Conservation (phyloP, 1,284 basidiomycete species). For the Abortiporus biennis region DNA sequence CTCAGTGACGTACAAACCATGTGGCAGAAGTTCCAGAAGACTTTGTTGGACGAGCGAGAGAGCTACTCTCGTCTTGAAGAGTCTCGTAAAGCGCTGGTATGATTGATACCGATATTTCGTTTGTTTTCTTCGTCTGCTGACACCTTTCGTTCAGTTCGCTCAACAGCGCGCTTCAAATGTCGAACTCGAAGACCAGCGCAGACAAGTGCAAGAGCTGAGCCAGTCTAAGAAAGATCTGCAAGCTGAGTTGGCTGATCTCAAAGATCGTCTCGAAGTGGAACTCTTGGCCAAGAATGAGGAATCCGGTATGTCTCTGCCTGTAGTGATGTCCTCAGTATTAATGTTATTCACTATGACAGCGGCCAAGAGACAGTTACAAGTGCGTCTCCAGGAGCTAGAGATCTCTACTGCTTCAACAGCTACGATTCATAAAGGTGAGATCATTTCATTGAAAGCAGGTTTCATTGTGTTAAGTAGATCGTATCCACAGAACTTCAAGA, state of each 20-base stretch:
- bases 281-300: constrained; percentile 50
- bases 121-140: not conserved
- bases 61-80: constrained; percentile 62
- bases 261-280: constrained; percentile 52
- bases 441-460: not conserved
- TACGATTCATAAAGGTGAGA: constrained; percentile 52
- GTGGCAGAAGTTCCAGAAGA: constrained; percentile 65
- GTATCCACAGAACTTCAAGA: constrained; percentile 49
- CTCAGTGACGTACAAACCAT: constrained; percentile 61
- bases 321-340: constrained; percentile 2
- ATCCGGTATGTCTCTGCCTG: constrained; percentile 33
- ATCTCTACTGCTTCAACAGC: constrained; percentile 53
- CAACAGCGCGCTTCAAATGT: constrained; percentile 61
- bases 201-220: constrained; percentile 53
- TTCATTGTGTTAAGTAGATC: not conserved
- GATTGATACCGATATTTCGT: constrained; percentile 17
- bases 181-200: constrained; percentile 58
- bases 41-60: constrained; percentile 54
- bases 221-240: constrained; percentile 54
- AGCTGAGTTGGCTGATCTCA: constrained; percentile 47
- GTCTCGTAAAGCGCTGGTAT: constrained; percentile 65
- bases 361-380: constrained; percentile 54
- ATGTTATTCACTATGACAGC: constrained; percentile 27
- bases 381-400: constrained; percentile 62
- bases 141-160: constrained; percentile 37